Evolutionary conservation across 495 filamentous ascomycete genomes (phyloP).

Genomic region (Geopyxis carbonaria): DNA sequence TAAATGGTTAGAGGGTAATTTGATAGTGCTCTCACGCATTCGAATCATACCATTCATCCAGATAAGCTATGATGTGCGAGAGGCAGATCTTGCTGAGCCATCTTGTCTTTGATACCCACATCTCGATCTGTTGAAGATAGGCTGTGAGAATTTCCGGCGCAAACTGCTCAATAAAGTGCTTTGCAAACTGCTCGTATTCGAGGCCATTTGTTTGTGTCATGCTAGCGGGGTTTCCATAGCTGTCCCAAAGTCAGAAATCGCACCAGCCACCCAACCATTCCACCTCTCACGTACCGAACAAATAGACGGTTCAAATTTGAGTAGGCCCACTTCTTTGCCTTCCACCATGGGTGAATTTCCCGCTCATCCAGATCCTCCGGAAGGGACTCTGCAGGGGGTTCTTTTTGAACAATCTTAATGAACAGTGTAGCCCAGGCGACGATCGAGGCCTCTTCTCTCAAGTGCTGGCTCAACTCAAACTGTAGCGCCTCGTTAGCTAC

Average conservation of each 20-base stretch:
- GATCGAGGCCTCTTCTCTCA: conserved; percentile 64
- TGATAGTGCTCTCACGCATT: too few relatives aligned
- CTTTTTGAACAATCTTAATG: conserved; percentile 71
- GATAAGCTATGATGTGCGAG: conserved; percentile 76
- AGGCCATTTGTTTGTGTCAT: conserved; percentile 42
- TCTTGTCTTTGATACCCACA: conserved; percentile 83
- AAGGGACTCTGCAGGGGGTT: conserved; percentile 61
- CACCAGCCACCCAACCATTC: background rate
- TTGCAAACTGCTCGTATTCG: conserved; percentile 62
- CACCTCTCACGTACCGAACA: conserved; percentile 47
- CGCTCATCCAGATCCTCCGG: conserved; percentile 69
- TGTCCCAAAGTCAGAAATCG: conserved; percentile 22
- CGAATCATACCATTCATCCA: conserved; percentile 66
- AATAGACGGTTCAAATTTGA: conserved; percentile 91
- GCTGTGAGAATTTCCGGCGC: conserved; percentile 88
- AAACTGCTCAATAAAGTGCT: conserved; percentile 77
- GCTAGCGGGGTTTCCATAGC: conserved; percentile 71
- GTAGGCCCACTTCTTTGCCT: conserved; percentile 98
- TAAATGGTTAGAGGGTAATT: conserved; percentile 8
- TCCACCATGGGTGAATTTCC: conserved; percentile 95
- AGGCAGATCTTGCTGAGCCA: conserved; percentile 91
- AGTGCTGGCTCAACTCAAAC: conserved; percentile 69
- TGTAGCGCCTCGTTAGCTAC: conserved; percentile 25
- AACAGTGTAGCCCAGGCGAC: conserved; percentile 93
- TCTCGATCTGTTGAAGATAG: conserved; percentile 83